Conservation (phyloP, 176 grass and related monocot genomes). For the Aegilops longissima region DNA sequence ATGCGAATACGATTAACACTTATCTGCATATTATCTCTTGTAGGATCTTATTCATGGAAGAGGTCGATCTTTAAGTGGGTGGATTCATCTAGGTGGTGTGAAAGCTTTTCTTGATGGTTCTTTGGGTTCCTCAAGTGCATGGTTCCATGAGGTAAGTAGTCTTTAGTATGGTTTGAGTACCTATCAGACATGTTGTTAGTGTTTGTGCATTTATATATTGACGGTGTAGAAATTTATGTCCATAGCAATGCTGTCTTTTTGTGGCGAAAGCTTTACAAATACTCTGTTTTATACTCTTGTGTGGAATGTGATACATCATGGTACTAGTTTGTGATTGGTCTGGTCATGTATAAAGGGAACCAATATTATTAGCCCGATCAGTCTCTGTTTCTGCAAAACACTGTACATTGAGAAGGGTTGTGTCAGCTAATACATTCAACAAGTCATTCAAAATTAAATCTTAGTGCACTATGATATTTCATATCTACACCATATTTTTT, state of each 20-base stretch:
- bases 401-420: not conserved
- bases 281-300: not conserved
- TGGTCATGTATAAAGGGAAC: not conserved
- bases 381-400: not conserved
- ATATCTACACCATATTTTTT: not conserved
- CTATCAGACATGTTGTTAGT: not conserved
- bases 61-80: slow-evolving; percentile 63
- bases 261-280: not conserved
- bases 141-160: slow-evolving; percentile 72
- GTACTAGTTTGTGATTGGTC: not conserved
- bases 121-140: slow-evolving; percentile 82
- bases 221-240: not conserved
- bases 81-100: slow-evolving; percentile 94
- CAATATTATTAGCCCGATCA: not conserved
- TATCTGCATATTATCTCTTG: slow-evolving; percentile 20
- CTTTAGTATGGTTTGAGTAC: not conserved
- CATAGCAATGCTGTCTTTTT: not conserved
- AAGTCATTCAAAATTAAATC: not conserved
- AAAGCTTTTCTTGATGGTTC: slow-evolving; percentile 97
- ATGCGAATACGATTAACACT: slow-evolving; percentile 4
- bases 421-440: not conserved
- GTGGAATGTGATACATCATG: not conserved
- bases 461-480: not conserved
- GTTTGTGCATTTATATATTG: slow-evolving; percentile 3
- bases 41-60: slow-evolving; percentile 79